Base-by-base conservation (phyloP, 805 yeast species). In the Candida sonorensis region DNA sequence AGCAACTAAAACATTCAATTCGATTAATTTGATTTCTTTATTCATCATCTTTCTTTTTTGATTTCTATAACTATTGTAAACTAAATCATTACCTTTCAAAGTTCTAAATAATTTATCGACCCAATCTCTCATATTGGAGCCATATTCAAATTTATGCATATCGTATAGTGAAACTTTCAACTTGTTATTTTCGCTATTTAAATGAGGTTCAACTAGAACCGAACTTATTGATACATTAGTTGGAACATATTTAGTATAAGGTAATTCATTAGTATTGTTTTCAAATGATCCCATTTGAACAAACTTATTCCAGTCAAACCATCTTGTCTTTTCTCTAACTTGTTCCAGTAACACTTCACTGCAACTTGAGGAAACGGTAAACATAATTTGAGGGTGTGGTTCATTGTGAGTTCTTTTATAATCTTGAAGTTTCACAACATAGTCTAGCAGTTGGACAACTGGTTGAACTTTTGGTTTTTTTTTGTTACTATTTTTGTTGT, bases 311-410 rank as follows among this genome's bases (percentile, higher is more conserved):
- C 60, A 55, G 33, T 55, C 57, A 30, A 56, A 39, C 72, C 81
- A 73, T 10, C 83, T 80, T 0, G 56, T 53, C 37, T 62, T 68
- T 2, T 52, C 51, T 42, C 66, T 76, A 27, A 81, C 56, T 30
- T 72, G 72, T 6, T 59, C 53, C 34, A 77, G 64, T 46, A 81
- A 63, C 2, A 53, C 47, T 5, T 56, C 62, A n/a, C 82, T 62
- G 36, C 46, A 29, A 6, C 43, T 29, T 1, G 51, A 34, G 7
- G 52, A 45, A 8, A 49, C 46, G 4, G 51, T 51, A n/a, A 56
- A 36, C 9, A 50, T 32, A 1, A 56, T 19, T 31, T 55, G 59
- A 1, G 61, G 57, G 29, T 54, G 60, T 10, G 57, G 49, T 19
- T 50, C 55, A 26, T 50, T 50, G 29, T 55, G 59, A 2, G 33